Evolutionary conservation across 768 basidiomycete species (phyloP), one percentile per base, ranked within the genome.

Genomic region (Ramaria rubella): DNA sequence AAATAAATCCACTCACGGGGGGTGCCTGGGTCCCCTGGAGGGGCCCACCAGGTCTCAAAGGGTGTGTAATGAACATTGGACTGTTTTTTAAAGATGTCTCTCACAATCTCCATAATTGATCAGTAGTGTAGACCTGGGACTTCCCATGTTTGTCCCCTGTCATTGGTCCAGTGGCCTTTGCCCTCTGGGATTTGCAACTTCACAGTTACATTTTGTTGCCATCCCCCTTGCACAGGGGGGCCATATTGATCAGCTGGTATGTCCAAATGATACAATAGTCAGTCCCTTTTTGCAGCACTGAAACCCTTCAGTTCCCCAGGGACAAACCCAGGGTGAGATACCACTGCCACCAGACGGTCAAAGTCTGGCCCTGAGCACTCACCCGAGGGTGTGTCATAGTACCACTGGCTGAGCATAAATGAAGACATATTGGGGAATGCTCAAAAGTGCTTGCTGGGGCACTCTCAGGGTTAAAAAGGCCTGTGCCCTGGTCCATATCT

Each of bases 61-160:
- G 70, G 72, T 15, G 60, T 65, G 15, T 65, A 61, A 40, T 72
- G 70, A 45, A 64, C 63, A 12, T 61, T 58, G 3, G 63, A 54
- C 0, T 58, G 54, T 15, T 63, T 57, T 0, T 19, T 12, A 52
- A 70, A 70, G 4, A 65, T 62, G 0, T 60, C 53, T 38, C 59
- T 55, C 9, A 73, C 60, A 2, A 72, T 61, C 2, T 65, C 58
- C 2, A 58, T 63, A 2, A 72, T 51, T 1, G 59, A 60, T 0
- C 64, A 58, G n/a, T n/a, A n/a, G n/a, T n/a, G n/a, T 2, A 74
- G 58, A 1, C 70, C 71, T 17, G 68, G 63, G 1, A 73, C 52
- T 0, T 23, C 24, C 52, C 70, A 69, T 0, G 29, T 11, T 24
- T n/a, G 8, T 30, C 49, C 49, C 8, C 11, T 23, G 24, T 19